Percentiles rank a stretch among this genome's conserved stretches.
These are phyloP conservation scores for Xylaria multiplex DNA, from an alignment of 2,329 filamentous ascomycete species.

Conservation along the genomic window DNA sequence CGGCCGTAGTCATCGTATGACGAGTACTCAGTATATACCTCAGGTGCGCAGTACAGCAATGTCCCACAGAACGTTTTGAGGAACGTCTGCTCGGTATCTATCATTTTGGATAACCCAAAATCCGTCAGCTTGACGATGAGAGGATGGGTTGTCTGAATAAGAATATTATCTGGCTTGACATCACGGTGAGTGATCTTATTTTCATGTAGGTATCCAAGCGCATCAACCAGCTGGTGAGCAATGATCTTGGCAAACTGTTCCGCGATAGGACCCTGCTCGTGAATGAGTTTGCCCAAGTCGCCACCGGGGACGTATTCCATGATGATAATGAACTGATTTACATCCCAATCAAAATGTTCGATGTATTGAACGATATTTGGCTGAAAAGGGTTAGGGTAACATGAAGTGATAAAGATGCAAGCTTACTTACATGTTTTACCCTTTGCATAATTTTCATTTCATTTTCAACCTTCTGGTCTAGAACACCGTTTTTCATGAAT, in stretches of 20 bases:
- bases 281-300: constrained; percentile 81
- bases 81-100: constrained; percentile 89
- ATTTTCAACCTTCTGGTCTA: constrained; percentile 93
- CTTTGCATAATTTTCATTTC: constrained; percentile 96
- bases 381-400: constrained; percentile 54
- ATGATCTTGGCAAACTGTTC: constrained; percentile 78
- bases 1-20: constrained; percentile 77
- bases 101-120: constrained; percentile 95
- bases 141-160: constrained; percentile 78
- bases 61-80: constrained; percentile 97
- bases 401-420: constrained; percentile 4
- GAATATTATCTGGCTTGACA: constrained; percentile 97
- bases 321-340: constrained; percentile 90
- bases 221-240: constrained; percentile 79
- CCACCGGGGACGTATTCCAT: constrained; percentile 92
- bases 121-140: constrained; percentile 92
- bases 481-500: constrained; percentile 90
- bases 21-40: constrained; percentile 83
- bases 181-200: constrained; percentile 97
- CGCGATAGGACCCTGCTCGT: constrained; percentile 67
- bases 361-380: constrained; percentile 92
- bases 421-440: constrained; percentile 77
- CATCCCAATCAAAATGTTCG: constrained; percentile 84
- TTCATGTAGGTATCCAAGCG: constrained; percentile 85
- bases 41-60: constrained; percentile 92